Percentiles rank a stretch among this genome's conserved stretches.
Conservation (phyloP, 139 green algal species). For the Tetratostichococcus sp. region DNA sequence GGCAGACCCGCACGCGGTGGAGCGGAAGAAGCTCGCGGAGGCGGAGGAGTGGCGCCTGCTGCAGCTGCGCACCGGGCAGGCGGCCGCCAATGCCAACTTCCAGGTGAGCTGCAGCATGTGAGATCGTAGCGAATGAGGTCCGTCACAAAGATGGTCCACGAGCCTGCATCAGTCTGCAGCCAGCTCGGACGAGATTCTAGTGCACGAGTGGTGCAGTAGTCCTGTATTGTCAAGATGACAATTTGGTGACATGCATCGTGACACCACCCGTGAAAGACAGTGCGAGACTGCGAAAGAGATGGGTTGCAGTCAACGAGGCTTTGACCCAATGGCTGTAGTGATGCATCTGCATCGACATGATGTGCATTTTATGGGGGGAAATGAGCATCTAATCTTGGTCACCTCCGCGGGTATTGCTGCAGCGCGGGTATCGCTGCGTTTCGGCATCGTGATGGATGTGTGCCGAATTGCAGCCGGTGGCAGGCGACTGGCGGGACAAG, state of each 20-base stretch:
- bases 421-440: too few species aligned
- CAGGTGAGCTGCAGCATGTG: conserved; percentile 20
- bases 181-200: not conserved
- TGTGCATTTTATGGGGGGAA: too few species aligned
- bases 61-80: conserved; percentile 48
- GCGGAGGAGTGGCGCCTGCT: conserved; percentile 61
- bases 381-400: too few species aligned
- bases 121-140: not conserved
- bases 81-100: conserved; percentile 67
- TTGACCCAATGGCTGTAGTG: too few species aligned
- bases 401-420: too few species aligned
- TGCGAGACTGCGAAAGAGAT: not conserved
- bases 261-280: not conserved
- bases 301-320: too few species aligned
- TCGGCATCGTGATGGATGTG: too few species aligned
- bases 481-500: conserved; percentile 37
- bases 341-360: too few species aligned
- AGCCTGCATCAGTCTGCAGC: too few species aligned
- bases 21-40: conserved; percentile 35
- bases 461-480: conserved; percentile 38
- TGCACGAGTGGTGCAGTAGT: not conserved
- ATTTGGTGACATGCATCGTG: not conserved
- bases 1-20: conserved; percentile 34
- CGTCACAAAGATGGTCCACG: too few species aligned
- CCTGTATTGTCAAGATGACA: not conserved